Evolutionary conservation across 2,329 filamentous ascomycete genomes (phyloP).

Genomic region (Beauveria sp.): DNA sequence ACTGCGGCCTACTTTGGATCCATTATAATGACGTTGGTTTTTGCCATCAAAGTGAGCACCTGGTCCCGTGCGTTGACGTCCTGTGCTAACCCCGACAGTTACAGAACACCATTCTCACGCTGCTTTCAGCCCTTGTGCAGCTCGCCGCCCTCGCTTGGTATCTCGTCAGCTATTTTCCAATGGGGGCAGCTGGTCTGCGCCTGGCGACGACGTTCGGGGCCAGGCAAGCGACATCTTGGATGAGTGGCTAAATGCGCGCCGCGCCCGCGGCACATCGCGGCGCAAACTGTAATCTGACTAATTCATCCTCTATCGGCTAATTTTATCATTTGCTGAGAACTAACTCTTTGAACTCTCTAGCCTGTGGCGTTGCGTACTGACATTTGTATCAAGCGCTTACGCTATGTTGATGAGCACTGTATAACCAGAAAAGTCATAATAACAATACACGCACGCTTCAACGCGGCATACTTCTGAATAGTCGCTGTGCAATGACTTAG

Average conservation of each 20-base stretch:
- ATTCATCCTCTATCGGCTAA: background rate
- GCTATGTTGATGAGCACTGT: slow-evolving; percentile 4
- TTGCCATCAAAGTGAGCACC: slow-evolving; percentile 77
- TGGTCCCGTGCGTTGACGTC: slow-evolving; percentile 7
- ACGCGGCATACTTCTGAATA: background rate
- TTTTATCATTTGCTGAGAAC: background rate
- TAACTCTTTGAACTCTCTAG: background rate
- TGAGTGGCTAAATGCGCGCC: slow-evolving; percentile 53
- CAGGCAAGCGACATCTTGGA: slow-evolving; percentile 78
- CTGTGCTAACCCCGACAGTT: slow-evolving; percentile 46
- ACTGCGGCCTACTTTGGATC: slow-evolving; percentile 93
- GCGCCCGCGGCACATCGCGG: background rate
- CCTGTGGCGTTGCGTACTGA: background rate
- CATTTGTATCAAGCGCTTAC: slow-evolving; percentile 1
- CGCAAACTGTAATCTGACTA: background rate
- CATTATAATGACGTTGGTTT: slow-evolving; percentile 83
- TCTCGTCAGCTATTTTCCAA: slow-evolving; percentile 93
- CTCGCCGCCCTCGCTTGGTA: slow-evolving; percentile 84
- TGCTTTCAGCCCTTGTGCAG: slow-evolving; percentile 77
- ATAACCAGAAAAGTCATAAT: background rate
- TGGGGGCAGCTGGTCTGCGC: slow-evolving; percentile 83
- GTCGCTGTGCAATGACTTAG: background rate
- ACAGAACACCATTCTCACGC: slow-evolving; percentile 73
- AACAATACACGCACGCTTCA: background rate
- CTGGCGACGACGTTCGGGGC: slow-evolving; percentile 82